phyloP scores from a whole-genome alignment of 257 asterid genomes.

The Rauvolfia tetraphylla region DNA sequence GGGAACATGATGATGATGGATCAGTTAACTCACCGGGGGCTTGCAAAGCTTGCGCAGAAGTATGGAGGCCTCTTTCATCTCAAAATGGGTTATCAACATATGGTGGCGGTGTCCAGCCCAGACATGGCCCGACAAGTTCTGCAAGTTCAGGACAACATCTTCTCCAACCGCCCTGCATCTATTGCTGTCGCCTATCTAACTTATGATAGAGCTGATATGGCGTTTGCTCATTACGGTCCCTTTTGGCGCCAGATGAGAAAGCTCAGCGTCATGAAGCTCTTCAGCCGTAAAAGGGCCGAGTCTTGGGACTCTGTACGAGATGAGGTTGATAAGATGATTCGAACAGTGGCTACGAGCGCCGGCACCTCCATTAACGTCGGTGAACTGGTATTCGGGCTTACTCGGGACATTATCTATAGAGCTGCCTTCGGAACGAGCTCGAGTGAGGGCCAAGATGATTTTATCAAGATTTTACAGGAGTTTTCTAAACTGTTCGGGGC shows the following conservation, averaged over 20 bases:
- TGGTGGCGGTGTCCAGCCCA: slow-evolving; percentile 72
- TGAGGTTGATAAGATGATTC: slow-evolving; percentile 59
- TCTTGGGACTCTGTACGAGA: slow-evolving; percentile 93
- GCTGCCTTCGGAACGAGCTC: slow-evolving; percentile 87
- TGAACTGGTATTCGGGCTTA: slow-evolving; percentile 73
- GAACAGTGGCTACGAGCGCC: slow-evolving; percentile 27
- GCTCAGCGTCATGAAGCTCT: slow-evolving; percentile 79
- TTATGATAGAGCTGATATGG: slow-evolving; percentile 91
- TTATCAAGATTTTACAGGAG: slow-evolving; percentile 68
- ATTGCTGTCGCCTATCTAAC: slow-evolving; percentile 68
- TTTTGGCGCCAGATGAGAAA: slow-evolving; percentile 97
- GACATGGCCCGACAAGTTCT: slow-evolving; percentile 73
- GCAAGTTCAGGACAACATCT: slow-evolving; percentile 76
- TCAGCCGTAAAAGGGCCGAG: slow-evolving; percentile 84
- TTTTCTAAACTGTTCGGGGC: slow-evolving; percentile 79
- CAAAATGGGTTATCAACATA: slow-evolving; percentile 60
- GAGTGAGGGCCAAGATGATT: slow-evolving; percentile 57
- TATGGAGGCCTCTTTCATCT: slow-evolving; percentile 85
- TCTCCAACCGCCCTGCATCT: slow-evolving; percentile 84
- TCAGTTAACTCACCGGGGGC: slow-evolving; percentile 72
- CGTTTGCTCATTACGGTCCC: slow-evolving; percentile 89
- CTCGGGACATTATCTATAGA: slow-evolving; percentile 60
- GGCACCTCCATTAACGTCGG: slow-evolving; percentile 62
- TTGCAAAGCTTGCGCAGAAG: slow-evolving; percentile 53
- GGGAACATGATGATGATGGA: slow-evolving; percentile 71